Percentiles rank a stretch among this genome's conserved stretches.
phyloP scores from a whole-genome alignment of 2,329 filamentous ascomycete genomes.

The Epichloe festucae region DNA sequence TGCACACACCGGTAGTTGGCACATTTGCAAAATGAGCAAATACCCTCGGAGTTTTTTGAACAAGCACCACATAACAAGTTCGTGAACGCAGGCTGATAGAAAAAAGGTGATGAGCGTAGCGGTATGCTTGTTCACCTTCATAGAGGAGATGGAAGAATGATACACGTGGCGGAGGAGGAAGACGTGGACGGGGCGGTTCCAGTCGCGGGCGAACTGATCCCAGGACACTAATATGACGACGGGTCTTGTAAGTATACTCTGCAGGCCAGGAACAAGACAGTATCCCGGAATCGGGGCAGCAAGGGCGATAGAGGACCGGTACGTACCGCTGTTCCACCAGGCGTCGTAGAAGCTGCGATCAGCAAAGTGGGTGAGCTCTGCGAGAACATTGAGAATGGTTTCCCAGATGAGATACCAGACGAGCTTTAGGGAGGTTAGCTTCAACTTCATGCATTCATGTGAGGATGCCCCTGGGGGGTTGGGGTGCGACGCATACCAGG shows the following conservation, averaged over 20 bases:
- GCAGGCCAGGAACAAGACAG: too few species aligned
- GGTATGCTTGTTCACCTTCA: constrained; percentile 55
- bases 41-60: constrained; percentile 70
- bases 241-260: too few species aligned
- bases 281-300: too few species aligned
- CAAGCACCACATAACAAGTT: constrained; percentile 68
- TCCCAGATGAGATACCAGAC: constrained; percentile 78
- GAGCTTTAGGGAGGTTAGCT: constrained; percentile 20
- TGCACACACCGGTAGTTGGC: constrained; percentile 49
- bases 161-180: constrained; percentile 71
- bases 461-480: too few species aligned
- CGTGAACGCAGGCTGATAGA: constrained; percentile 60
- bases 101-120: constrained; percentile 65
- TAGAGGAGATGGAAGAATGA: constrained; percentile 60
- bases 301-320: not conserved
- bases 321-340: constrained; percentile 48
- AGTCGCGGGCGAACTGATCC: constrained; percentile 69
- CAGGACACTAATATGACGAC: constrained; percentile 34
- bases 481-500: constrained; percentile 26
- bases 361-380: constrained; percentile 64
- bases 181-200: constrained; percentile 66
- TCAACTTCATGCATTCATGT: too few species aligned
- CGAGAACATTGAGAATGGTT: constrained; percentile 59
- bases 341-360: constrained; percentile 59
- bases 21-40: constrained; percentile 59